Evolutionary conservation across 139 green algal genomes (phyloP), one percentile per base, ranked within the genome.

Genomic region (Coccomyxa sp.): DNA sequence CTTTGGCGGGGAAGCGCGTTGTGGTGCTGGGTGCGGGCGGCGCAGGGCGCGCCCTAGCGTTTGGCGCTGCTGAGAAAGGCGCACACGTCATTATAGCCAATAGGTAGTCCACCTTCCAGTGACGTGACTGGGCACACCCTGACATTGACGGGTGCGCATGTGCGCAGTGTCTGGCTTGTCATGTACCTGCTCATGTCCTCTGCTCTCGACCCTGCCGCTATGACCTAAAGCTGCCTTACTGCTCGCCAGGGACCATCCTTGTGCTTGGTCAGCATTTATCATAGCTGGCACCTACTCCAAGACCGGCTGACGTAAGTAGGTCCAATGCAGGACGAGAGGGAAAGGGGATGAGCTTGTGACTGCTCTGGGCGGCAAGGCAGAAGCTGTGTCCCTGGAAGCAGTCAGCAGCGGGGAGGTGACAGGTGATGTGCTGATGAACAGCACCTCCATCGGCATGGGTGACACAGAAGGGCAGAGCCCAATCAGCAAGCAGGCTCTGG

Each of bases 11-110:
- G 38, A 93, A 91, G 79, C 91, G 74, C 0, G 91, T 99, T 44
- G 86, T 98, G 37, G 92, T 99, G 27, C 69, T 99, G 35, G 96
- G 96, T 7, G 95, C 96, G 8, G 96, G 96, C 31, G 96, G 96
- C 14, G 95, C 96, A 6, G 96, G 91, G 0, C 79, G 91, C 6
- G 97, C 93, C 5, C 78, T 99, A 18, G 96, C 92, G 1, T 99
- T 98, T 86, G 96, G 95, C 8, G 95, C 95, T 0, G 88, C 88
- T 0, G 79, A 78, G 37, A 84, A 64, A 68, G 92, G 87, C 35
- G 89, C 84, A 64, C 27, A 76, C 29, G 81, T 84, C 24, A 68
- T 84, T 38, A 64, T 84, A 31, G 76, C 70, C 39, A 84, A 84
- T 55, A 79, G 79, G 79, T 79, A 55, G n/a, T 31, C 35, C 64